Percentiles rank a stretch among this genome's conserved stretches.
phyloP scores from a whole-genome alignment of 2,329 filamentous ascomycete genomes.

The Aspergillus caelatus region DNA sequence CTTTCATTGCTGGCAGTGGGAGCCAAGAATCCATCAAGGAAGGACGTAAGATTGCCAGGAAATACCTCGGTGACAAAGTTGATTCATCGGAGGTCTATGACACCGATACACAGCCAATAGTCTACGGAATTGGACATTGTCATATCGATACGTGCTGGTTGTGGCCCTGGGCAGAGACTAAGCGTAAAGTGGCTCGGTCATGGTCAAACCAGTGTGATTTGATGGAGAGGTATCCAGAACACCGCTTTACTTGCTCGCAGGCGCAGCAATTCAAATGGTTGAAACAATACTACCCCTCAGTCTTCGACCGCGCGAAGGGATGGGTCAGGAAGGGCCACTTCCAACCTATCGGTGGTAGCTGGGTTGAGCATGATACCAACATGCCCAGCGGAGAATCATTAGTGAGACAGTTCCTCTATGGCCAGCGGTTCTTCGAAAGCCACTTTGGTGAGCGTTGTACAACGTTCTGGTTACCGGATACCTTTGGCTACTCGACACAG shows the following conservation, averaged over 20 bases:
- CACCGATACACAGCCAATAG: slow-evolving; percentile 70
- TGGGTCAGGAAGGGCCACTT: slow-evolving; percentile 91
- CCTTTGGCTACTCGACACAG: slow-evolving; percentile 95
- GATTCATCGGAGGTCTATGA: slow-evolving; percentile 85
- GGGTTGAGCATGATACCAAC: slow-evolving; percentile 99
- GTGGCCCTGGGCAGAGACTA: slow-evolving; percentile 98
- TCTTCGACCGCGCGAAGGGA: slow-evolving; percentile 85
- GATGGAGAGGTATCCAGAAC: slow-evolving; percentile 92
- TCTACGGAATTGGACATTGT: slow-evolving; percentile 91
- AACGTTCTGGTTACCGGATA: slow-evolving; percentile 98
- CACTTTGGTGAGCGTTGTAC: slow-evolving; percentile 84
- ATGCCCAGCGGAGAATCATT: slow-evolving; percentile 94
- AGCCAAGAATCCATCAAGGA: slow-evolving; percentile 74
- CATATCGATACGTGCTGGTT: slow-evolving; percentile 99
- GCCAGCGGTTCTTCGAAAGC: slow-evolving; percentile 91
- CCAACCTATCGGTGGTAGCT: slow-evolving; percentile 93
- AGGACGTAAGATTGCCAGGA: slow-evolving; percentile 78
- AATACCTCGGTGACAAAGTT: slow-evolving; percentile 79
- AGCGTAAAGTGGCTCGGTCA: slow-evolving; percentile 90
- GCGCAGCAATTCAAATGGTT: slow-evolving; percentile 99
- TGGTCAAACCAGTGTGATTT: slow-evolving; percentile 97
- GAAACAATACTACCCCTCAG: slow-evolving; percentile 82
- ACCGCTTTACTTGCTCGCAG: slow-evolving; percentile 88
- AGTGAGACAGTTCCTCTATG: slow-evolving; percentile 91
- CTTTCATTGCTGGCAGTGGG: slow-evolving; percentile 77